Conservation (phyloP, 2,329 filamentous ascomycete species). For the Sporothrix dimorphospora region DNA sequence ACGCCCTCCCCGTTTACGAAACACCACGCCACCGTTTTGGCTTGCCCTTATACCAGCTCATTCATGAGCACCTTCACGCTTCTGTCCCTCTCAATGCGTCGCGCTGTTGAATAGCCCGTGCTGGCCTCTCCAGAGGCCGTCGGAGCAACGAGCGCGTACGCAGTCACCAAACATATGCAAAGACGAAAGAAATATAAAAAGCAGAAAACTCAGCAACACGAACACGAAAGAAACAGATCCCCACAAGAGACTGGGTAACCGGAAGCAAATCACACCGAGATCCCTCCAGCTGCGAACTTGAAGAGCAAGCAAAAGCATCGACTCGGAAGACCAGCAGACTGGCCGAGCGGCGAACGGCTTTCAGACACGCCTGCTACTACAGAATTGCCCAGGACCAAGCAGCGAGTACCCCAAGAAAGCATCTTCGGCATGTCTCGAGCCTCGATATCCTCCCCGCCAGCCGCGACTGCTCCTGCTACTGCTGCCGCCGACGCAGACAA, state of each 20-base stretch:
- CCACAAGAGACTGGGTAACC: not conserved
- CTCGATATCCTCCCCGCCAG: not conserved
- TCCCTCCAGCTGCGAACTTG: not conserved
- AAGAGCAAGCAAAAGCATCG: not conserved
- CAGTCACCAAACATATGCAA: slow-evolving; percentile 1
- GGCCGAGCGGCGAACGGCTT: not conserved
- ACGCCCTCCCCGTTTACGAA: not conserved
- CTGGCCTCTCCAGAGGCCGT: slow-evolving; percentile 50
- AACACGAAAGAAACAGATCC: slow-evolving; percentile 6
- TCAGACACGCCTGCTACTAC: not conserved
- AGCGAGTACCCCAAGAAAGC: not conserved
- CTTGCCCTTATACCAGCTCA: slow-evolving; percentile 1
- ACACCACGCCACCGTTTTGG: slow-evolving; percentile 19
- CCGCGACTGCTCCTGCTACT: not conserved
- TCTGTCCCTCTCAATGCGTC: slow-evolving; percentile 42
- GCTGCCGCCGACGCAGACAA: slow-evolving; percentile 33
- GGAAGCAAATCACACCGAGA: not conserved
- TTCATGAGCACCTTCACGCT: slow-evolving; percentile 28
- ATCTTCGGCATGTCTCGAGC: not conserved
- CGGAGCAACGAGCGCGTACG: slow-evolving; percentile 36
- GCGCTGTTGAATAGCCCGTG: slow-evolving; percentile 45
- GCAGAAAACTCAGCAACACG: not conserved
- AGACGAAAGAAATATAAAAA: slow-evolving; percentile 6
- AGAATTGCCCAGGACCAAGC: not conserved
- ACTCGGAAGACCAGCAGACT: not conserved